Percentiles rank a stretch among this genome's conserved stretches.
Conservation (phyloP, 371 early-diverging fungal species). For the Mortierella sp. region DNA sequence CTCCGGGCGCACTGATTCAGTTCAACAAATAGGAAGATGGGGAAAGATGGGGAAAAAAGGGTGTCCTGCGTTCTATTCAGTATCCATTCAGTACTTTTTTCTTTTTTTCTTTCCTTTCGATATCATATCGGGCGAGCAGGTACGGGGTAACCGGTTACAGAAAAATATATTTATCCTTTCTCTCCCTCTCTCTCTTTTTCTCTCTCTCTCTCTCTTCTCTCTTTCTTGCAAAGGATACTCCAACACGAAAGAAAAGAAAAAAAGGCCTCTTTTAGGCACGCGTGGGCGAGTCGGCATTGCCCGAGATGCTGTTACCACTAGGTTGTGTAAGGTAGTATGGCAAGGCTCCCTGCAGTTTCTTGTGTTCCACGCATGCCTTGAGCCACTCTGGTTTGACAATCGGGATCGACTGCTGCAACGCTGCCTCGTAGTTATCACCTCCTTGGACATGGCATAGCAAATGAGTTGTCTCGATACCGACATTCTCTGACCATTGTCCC, state of each 20-base stretch:
- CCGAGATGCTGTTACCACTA: slow-evolving; percentile 38
- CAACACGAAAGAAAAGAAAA: neutral
- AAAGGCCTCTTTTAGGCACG: slow-evolving; percentile 9
- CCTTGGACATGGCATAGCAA: slow-evolving; percentile 85
- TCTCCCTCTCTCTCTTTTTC: slow-evolving; percentile 4
- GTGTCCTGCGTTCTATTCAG: too few relatives aligned
- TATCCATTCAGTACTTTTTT: neutral
- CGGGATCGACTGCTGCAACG: slow-evolving; percentile 89
- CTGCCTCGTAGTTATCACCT: slow-evolving; percentile 89
- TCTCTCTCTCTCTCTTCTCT: neutral
- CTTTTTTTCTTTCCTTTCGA: neutral
- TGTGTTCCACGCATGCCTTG: slow-evolving; percentile 87
- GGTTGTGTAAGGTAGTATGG: slow-evolving; percentile 58
- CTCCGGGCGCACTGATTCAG: too few relatives aligned
- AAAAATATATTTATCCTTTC: neutral
- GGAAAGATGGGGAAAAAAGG: too few relatives aligned
- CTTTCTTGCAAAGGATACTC: neutral
- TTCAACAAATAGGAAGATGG: too few relatives aligned
- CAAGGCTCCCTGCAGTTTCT: slow-evolving; percentile 82
- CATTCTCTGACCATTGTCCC: slow-evolving; percentile 86
- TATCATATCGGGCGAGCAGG: too few relatives aligned
- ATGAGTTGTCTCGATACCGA: slow-evolving; percentile 92
- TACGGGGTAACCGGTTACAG: too few relatives aligned
- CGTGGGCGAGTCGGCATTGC: slow-evolving; percentile 24
- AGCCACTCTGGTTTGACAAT: slow-evolving; percentile 95